A percentile compares a stretch with the other conserved stretches of the same genome.
These are phyloP conservation scores for Ambrosiella beaveri DNA, from an alignment of 2,329 filamentous ascomycete species.

Conservation along the genomic window DNA sequence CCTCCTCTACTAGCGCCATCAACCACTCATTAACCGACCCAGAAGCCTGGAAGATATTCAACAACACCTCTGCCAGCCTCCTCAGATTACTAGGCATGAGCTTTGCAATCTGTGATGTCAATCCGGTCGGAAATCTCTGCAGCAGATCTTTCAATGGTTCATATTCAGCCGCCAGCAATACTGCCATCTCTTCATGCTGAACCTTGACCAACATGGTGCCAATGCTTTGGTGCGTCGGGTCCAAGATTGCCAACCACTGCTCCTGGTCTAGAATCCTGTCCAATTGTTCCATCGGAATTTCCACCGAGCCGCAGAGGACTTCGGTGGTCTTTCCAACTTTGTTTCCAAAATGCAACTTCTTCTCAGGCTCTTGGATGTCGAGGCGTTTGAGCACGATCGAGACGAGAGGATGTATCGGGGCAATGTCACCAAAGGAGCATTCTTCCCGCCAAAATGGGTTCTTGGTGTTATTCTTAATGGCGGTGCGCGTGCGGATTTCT, in stretches of 20 bases:
- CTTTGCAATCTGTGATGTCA: slow-evolving; percentile 72
- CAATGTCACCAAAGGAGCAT: slow-evolving; percentile 59
- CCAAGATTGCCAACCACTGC: slow-evolving; percentile 71
- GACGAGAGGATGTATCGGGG: slow-evolving; percentile 48
- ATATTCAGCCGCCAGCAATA: slow-evolving; percentile 76
- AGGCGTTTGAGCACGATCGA: slow-evolving; percentile 56
- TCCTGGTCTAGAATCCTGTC: slow-evolving; percentile 64
- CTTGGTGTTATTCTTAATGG: slow-evolving; percentile 50
- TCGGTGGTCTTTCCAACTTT: slow-evolving; percentile 25
- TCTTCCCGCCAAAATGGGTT: slow-evolving; percentile 73
- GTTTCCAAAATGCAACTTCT: slow-evolving; percentile 9
- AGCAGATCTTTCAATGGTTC: slow-evolving; percentile 64
- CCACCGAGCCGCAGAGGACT: slow-evolving; percentile 51
- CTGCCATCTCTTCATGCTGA: slow-evolving; percentile 73
- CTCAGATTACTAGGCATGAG: slow-evolving; percentile 62
- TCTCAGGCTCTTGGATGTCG: slow-evolving; percentile 25
- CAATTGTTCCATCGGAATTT: slow-evolving; percentile 63
- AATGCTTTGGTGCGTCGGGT: slow-evolving; percentile 57
- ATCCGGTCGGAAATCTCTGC: slow-evolving; percentile 64
- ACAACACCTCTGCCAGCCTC: slow-evolving; percentile 63
- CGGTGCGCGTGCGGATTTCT: slow-evolving; percentile 60
- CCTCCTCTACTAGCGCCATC: slow-evolving; percentile 82
- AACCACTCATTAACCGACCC: slow-evolving; percentile 76
- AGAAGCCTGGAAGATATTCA: slow-evolving; percentile 93
- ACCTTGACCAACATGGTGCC: slow-evolving; percentile 75